Base-by-base conservation (phyloP, 2,329 filamentous ascomycete species). In the Pestalotiopsis sp. region DNA sequence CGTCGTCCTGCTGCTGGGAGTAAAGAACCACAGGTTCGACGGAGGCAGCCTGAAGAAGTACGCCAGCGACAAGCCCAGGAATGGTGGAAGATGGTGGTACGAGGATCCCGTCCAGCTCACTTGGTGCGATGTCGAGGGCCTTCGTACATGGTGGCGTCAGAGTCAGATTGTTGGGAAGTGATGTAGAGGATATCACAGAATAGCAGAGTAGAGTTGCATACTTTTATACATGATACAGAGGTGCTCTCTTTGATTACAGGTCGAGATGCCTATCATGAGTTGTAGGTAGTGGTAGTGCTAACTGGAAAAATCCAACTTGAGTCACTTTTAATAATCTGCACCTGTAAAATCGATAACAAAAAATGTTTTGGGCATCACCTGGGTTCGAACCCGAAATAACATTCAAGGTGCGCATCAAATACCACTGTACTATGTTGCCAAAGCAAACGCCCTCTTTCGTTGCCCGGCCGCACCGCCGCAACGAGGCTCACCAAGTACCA, bases 21-120 rank as follows among this genome's bases (percentile, higher is more conserved):
- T 88, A 2, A 89, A 89, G 77, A 89, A 89, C 39, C 87, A 89
- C 64, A 76, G 81, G 1, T 88, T 86, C 68, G 87, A 88, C 2
- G 83, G 81, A 1, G 80, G 81, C 1, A 78, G 79, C 69, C 66
- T 84, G 68, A 82, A 82, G 72, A 83, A 83, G 36, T 84, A 83
- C 58, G 78, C 72, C 0, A 83, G 80, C 62, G 81, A 84, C 69
- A 70, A 72, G 57, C 72, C 75, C 5, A 72, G 59, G 58, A 66
- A 69, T 4, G 76, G 76, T 0, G 68, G 69, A 3, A 74, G 70
- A 13, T 89, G 86, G 87, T 88, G 87, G 87, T 83, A 83, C 64
- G 81, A 85, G 73, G 77, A 86, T 64, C 85, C 85, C 3, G 71
- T 70, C 39, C 78, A 82, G 36, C 72, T 88, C 70, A 73, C 70